Percentiles rank a stretch among this genome's conserved stretches.
Conservation (phyloP, 768 basidiomycete genomes). For the Mycena filopes region DNA sequence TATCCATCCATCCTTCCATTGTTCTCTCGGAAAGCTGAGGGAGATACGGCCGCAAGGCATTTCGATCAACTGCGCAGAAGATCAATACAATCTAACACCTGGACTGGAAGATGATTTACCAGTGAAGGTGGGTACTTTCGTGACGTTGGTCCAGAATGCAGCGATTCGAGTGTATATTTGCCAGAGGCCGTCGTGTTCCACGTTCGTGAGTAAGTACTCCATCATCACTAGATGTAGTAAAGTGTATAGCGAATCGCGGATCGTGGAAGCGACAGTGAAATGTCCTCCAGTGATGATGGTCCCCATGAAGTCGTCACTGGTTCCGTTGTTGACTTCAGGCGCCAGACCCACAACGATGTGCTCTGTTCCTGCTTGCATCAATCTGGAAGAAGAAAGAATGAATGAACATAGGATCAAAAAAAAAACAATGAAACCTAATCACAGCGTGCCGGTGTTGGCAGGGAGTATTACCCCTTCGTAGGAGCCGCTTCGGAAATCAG, state of each 20-base stretch:
- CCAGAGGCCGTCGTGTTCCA: background rate
- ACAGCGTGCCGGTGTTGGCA: background rate
- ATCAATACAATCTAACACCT: no score
- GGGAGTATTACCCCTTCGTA: background rate
- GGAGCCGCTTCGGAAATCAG: background rate
- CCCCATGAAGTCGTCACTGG: no score
- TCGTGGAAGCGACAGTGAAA: background rate
- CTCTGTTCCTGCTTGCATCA: conserved; percentile 2
- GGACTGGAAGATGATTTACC: no score
- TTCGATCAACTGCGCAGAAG: no score
- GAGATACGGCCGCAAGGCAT: background rate
- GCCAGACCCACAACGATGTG: background rate
- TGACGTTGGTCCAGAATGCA: conserved; percentile 3
- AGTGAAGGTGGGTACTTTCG: no score
- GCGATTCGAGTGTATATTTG: background rate
- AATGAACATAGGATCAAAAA: no score
- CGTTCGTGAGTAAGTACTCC: background rate
- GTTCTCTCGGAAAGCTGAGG: background rate
- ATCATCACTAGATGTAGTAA: conserved; percentile 1
- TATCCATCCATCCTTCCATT: conserved; percentile 1
- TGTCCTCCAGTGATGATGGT: background rate
- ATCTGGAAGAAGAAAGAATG: background rate
- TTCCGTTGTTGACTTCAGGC: background rate
- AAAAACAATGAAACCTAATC: no score
- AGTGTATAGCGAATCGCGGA: background rate